Conservation (phyloP, 257 asterid species). For the Solanum arcanum region DNA sequence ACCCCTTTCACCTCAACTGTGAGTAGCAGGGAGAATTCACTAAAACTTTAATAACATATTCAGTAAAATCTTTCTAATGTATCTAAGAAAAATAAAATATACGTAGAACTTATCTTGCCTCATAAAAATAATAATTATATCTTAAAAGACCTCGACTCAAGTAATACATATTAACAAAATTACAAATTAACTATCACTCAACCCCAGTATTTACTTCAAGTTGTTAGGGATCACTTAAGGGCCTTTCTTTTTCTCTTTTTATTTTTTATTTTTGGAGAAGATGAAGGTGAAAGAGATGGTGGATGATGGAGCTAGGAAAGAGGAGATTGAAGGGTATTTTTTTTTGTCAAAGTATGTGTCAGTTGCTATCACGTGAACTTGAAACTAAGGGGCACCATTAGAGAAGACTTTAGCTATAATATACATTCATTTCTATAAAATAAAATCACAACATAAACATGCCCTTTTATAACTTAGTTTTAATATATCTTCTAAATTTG, state of each 20-base stretch:
- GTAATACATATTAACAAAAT: not conserved
- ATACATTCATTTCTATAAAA: not conserved
- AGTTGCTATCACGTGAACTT: not conserved
- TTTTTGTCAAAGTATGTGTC: not conserved
- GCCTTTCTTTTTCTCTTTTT: not conserved
- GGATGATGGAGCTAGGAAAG: not conserved
- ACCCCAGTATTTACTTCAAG: not conserved
- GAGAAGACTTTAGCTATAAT: not conserved
- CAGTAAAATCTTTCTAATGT: not conserved
- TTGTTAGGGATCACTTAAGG: not conserved
- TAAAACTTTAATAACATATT: not conserved
- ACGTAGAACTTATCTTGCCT: not conserved
- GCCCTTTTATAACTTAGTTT: no score
- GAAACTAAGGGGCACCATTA: not conserved
- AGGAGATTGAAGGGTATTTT: not conserved
- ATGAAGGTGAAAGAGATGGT: not conserved
- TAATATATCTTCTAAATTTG: no score
- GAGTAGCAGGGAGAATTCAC: not conserved
- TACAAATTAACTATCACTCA: not conserved
- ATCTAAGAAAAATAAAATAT: not conserved
- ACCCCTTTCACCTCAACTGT: not conserved
- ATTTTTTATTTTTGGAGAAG: not conserved
- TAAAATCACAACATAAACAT: not conserved
- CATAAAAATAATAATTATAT: not conserved
- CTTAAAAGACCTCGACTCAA: fast-evolving